Evolutionary conservation across 2,329 filamentous ascomycete species (phyloP), one percentile per base, ranked within the genome.

Genomic region (Xylariaceae sp.): DNA sequence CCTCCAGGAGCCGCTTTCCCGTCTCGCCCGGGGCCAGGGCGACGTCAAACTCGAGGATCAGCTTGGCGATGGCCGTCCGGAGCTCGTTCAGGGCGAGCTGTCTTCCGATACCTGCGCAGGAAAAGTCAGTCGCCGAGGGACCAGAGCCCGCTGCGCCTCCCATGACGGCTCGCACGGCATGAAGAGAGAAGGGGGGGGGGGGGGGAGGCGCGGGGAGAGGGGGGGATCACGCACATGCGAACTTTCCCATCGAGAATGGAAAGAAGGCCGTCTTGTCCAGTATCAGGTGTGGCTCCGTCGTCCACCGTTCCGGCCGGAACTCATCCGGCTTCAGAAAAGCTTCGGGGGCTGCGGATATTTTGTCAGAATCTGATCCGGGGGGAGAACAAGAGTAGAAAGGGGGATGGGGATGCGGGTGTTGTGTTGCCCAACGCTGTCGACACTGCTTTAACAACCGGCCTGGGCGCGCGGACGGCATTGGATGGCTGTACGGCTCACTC

Each of bases 281-380:
- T 5, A 44, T 15, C 13, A 42, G 28, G 15, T 42, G 32, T 11
- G 38, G 38, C 14, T 31, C 18, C 6, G 34, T 40, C 4, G 43
- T 44, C 43, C 43, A 45, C n/a, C 40, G 43, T 33, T 45, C 43
- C 13, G 43, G 43, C 23, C 42, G 38, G 12, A 45, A 45, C 29
- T 45, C 37, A 35, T 36, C 31, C 3, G 40, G 41, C 15, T 16
- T 13, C 11, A 36, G 32, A n/a, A 42, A 40, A 10, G 41, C 39
- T 36, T 38, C 35, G 13, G 38, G 34, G 15, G 38, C 43, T 43
- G n/a, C n/a, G n/a, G n/a, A n/a, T n/a, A n/a, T n/a, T n/a, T n/a
- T n/a, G n/a, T n/a, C n/a, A n/a, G n/a, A n/a, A n/a, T n/a, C n/a
- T n/a, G n/a, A n/a, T n/a, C n/a, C n/a, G n/a, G n/a, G n/a, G n/a